Base-by-base conservation (phyloP, 768 basidiomycete species). In the Rhizopogon roseolus region DNA sequence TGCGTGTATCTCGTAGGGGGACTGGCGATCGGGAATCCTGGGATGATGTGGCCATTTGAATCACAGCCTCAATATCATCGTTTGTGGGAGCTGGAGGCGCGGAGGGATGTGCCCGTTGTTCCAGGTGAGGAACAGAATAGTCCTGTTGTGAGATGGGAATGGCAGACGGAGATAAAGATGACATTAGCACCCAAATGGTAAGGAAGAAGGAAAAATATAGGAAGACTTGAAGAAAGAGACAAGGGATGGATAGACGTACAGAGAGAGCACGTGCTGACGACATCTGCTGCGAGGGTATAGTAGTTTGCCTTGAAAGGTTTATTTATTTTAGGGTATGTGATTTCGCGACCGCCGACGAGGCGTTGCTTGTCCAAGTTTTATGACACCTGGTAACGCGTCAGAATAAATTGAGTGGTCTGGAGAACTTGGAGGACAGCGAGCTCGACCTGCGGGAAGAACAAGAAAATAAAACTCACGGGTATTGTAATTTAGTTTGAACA, bases 51-150 rank as follows among this genome's bases (percentile, higher is more conserved):
- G 93, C 93, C 70, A 86, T 81, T 65, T 90, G 89, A 57, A 97
- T 97, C 63, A 93, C 80, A 3, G 91, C 90, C 66, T 97, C 93
- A 65, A 96, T 94, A 62, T 91, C 90, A 70, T 90, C 89, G 72
- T 85, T 86, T 3, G 87, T 79, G 14, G 82, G 85, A 25, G 68
- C 51, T 2, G 60, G 50, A 5, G 42, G 39, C 28, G 53, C 53
- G 41, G 62, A 56, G 0, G 64, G 22, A 6, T 34, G 49, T 49
- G 56, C 0, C 3, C 13, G 34, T 36, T 11, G 34, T 36, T 36
- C 34, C 19, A 27, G 9, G 10, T 25, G 36, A 14, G 19, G 46
- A 14, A 54, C 43, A 0, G 54, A 49, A 0, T 57, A 57, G 1
- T 52, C 49, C 67, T 69, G 58, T 32, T 37, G 19, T 2, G 36